phyloP scores from a whole-genome alignment of 306 rosid species.

The Ormosia semicastrata region DNA sequence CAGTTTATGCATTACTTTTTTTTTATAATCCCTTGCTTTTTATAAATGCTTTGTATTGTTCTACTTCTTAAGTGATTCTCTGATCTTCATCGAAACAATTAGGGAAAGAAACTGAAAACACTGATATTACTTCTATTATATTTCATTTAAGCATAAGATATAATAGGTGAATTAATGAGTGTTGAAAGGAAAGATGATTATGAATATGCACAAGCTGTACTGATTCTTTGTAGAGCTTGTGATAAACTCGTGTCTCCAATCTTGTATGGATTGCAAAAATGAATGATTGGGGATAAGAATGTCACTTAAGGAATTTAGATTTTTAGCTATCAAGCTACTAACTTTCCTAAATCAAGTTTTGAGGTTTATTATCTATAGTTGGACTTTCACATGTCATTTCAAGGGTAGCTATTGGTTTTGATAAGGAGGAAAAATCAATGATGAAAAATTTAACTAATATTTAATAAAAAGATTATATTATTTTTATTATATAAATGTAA shows the following conservation, averaged over 20 bases:
- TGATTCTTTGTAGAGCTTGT: background rate
- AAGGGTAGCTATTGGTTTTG: background rate
- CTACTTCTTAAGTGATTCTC: background rate
- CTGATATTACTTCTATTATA: background rate
- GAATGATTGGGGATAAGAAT: background rate
- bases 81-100: background rate
- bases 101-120: background rate
- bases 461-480: too few species aligned
- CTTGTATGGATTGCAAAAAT: background rate
- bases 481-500: too few species aligned
- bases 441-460: too few species aligned
- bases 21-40: background rate
- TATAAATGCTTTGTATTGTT: background rate
- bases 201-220: conserved; percentile 3
- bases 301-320: background rate
- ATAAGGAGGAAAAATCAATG: too few species aligned
- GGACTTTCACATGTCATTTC: background rate
- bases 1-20: background rate
- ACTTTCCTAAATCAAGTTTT: background rate
- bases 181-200: background rate
- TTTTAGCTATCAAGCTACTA: background rate
- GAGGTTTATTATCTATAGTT: background rate
- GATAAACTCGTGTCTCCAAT: background rate
- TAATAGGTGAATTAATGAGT: too few species aligned
- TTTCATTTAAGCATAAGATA: too few species aligned